Evolutionary conservation across 2,329 filamentous ascomycete species (phyloP).

Genomic region (Sordariomycetes sp.): DNA sequence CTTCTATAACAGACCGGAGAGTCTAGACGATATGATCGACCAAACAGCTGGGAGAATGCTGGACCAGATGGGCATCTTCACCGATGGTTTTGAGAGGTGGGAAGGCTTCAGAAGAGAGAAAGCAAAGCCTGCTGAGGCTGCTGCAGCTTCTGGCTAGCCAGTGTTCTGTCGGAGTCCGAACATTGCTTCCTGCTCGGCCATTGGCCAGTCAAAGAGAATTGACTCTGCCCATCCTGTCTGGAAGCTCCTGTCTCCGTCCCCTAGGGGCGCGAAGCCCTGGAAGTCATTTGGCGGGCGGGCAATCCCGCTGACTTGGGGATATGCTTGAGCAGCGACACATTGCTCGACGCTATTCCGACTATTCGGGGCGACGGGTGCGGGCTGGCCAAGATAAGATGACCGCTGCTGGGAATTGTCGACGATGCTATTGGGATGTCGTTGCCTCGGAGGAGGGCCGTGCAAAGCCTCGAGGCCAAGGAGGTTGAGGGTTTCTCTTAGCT

Average conservation of each 20-base stretch:
- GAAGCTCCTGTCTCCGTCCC: neutral
- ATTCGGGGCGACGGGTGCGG: too few relatives aligned
- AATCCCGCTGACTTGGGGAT: too few relatives aligned
- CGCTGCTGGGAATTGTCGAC: too few relatives aligned
- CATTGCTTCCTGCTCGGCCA: neutral
- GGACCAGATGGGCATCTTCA: slow-evolving; percentile 30
- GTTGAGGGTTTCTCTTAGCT: neutral
- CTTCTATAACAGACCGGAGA: slow-evolving; percentile 29
- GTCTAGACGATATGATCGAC: slow-evolving; percentile 29
- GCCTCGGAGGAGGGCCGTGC: too few relatives aligned
- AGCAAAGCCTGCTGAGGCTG: neutral
- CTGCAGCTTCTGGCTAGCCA: neutral
- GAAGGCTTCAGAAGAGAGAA: slow-evolving; percentile 12
- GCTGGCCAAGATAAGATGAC: too few relatives aligned
- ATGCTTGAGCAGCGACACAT: too few relatives aligned
- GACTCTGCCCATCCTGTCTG: neutral
- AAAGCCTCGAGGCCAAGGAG: neutral
- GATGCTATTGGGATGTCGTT: too few relatives aligned
- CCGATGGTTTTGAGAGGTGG: slow-evolving; percentile 27
- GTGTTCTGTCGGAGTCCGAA: neutral
- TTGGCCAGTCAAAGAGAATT: neutral
- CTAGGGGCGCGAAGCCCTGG: too few relatives aligned
- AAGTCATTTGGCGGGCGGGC: neutral
- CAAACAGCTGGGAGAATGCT: slow-evolving; percentile 36
- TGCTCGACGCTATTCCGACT: too few relatives aligned